Evolutionary conservation across 257 asterid genomes (phyloP).

Genomic region (Capsicum baccatum): DNA sequence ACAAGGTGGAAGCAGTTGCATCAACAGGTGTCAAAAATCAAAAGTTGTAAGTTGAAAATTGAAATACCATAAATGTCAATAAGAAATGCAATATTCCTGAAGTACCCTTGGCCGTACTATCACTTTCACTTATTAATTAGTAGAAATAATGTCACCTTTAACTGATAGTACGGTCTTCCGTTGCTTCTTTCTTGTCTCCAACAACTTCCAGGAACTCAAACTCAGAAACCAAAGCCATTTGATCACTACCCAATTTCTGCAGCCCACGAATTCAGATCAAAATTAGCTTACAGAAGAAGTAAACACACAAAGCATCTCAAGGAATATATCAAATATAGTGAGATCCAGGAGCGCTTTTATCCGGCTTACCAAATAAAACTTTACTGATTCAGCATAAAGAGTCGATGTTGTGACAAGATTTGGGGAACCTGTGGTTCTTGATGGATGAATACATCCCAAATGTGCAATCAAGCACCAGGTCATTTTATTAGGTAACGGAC

Average conservation of each 20-base stretch:
- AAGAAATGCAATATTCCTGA: too few species aligned
- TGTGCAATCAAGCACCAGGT: not conserved
- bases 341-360: not conserved
- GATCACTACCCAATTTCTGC: slow-evolving; percentile 52
- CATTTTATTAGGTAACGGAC: not conserved
- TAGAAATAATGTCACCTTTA: not conserved
- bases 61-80: too few species aligned
- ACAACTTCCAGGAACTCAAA: slow-evolving; percentile 34
- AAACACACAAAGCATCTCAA: not conserved
- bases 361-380: not conserved
- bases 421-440: not conserved
- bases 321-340: slow-evolving; percentile 6
- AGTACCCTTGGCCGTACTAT: too few species aligned
- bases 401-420: not conserved
- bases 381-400: not conserved
- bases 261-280: not conserved
- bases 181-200: slow-evolving; percentile 23
- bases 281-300: not conserved
- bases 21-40: too few species aligned
- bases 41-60: too few species aligned
- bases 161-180: slow-evolving; percentile 10
- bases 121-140: too few species aligned
- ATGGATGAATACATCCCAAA: not conserved
- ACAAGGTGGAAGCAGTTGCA: too few species aligned
- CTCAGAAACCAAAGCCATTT: slow-evolving; percentile 49